Evolutionary conservation across 352 stramenopile species (phyloP).

Genomic region (Pythium myriotylum): DNA sequence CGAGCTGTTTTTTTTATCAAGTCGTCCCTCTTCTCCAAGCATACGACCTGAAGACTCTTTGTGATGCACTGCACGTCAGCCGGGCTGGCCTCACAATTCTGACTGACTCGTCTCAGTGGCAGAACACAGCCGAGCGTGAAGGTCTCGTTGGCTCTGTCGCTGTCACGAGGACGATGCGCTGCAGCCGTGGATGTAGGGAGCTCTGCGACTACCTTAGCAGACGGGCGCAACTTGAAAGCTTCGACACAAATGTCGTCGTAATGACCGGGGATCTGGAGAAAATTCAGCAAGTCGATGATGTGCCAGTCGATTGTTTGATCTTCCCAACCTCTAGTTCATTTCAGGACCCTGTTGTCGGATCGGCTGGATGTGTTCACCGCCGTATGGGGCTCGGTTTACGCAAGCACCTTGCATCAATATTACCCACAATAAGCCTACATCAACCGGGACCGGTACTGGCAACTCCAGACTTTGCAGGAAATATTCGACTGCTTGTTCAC

Average conservation of each 20-base stretch:
- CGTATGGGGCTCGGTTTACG: slow-evolving; percentile 44
- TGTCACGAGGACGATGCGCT: slow-evolving; percentile 13
- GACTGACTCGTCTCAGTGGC: slow-evolving; percentile 9
- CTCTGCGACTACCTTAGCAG: slow-evolving; percentile 49
- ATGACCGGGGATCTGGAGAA: slow-evolving; percentile 46
- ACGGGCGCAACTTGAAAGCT: slow-evolving; percentile 40
- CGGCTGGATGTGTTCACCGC: slow-evolving; percentile 48
- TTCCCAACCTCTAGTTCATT: slow-evolving; percentile 56
- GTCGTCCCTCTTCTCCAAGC: background rate
- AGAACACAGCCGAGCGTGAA: slow-evolving; percentile 14
- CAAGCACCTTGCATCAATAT: background rate
- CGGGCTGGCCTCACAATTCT: background rate
- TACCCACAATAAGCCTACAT: background rate
- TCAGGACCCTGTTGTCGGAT: slow-evolving; percentile 43
- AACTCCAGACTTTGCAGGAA: slow-evolving; percentile 47
- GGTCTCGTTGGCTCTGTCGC: background rate
- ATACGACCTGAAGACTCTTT: slow-evolving; percentile 10
- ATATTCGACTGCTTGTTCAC: slow-evolving; percentile 57
- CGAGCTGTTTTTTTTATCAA: no score
- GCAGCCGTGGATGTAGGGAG: slow-evolving; percentile 21
- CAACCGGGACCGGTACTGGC: slow-evolving; percentile 28
- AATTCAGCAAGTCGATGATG: slow-evolving; percentile 32
- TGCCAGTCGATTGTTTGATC: slow-evolving; percentile 56
- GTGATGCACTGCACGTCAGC: slow-evolving; percentile 5
- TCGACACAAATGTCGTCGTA: slow-evolving; percentile 39